Percentiles rank a stretch among this genome's conserved stretches.
Conservation (phyloP, 1,284 basidiomycete species). For the Heimioporus retisporus region DNA sequence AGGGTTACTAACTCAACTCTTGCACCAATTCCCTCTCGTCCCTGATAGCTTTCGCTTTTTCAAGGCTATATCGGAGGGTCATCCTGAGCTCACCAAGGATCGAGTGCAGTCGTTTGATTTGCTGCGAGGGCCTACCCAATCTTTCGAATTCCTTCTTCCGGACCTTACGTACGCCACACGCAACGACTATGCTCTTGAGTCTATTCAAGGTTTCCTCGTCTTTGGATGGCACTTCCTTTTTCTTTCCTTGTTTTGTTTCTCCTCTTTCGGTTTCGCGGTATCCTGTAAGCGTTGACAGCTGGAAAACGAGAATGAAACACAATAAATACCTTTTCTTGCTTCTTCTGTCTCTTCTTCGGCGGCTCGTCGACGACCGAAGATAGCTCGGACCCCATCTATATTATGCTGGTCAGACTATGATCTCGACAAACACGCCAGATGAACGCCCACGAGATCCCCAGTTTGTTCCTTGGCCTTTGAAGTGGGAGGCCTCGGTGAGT, state of each 20-base stretch:
- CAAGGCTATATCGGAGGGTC: conserved; percentile 80
- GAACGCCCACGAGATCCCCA: conserved; percentile 32
- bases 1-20: conserved; percentile 74
- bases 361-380: conserved; percentile 70
- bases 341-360: conserved; percentile 52
- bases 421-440: neutral
- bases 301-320: neutral
- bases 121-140: conserved; percentile 65
- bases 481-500: conserved; percentile 12
- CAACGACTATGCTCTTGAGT: conserved; percentile 76
- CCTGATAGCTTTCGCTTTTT: conserved; percentile 82
- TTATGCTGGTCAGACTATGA: conserved; percentile 5
- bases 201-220: conserved; percentile 70
- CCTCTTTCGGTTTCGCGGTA: conserved; percentile 28
- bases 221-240: conserved; percentile 48
- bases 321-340: conserved; percentile 44
- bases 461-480: conserved; percentile 17
- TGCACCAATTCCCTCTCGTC: conserved; percentile 78
- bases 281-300: conserved; percentile 14
- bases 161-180: conserved; percentile 84
- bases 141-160: conserved; percentile 85
- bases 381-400: conserved; percentile 68
- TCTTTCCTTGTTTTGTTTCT: conserved; percentile 42
- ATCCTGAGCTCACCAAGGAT: conserved; percentile 83
- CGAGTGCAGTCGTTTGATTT: conserved; percentile 72